A percentile compares a stretch with the other conserved stretches of the same genome.
Evolutionary conservation across 2,329 filamentous ascomycete species (phyloP).

Genomic region (Stenocarpella maydis): DNA sequence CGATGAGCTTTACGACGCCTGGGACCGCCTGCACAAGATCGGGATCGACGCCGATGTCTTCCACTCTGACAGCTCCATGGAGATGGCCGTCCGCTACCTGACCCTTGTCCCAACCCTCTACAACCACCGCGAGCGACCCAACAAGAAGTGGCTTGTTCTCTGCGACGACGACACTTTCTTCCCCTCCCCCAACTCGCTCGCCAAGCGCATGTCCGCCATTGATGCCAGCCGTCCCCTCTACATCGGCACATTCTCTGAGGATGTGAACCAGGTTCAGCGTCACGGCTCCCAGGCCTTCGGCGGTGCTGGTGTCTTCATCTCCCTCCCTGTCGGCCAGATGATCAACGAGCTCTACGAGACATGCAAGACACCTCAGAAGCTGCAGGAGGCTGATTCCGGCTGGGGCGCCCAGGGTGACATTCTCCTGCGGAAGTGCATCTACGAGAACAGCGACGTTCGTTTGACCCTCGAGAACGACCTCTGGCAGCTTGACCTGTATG

Average conservation of each 20-base stretch:
- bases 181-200: conserved; percentile 63
- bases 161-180: conserved; percentile 75
- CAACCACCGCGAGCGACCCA: conserved; percentile 56
- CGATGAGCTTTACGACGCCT: conserved; percentile 58
- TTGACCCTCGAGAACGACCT: conserved; percentile 65
- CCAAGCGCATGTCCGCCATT: conserved; percentile 59
- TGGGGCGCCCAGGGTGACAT: conserved; percentile 70
- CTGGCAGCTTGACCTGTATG: conserved; percentile 68
- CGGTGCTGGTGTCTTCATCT: conserved; percentile 70
- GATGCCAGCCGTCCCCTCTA: conserved; percentile 63
- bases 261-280: conserved; percentile 64
- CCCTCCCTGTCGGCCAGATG: conserved; percentile 51
- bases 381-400: conserved; percentile 62
- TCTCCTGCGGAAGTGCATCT: conserved; percentile 69
- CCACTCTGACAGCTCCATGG: conserved; percentile 59
- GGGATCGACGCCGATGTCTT: conserved; percentile 67
- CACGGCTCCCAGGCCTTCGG: conserved; percentile 72
- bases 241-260: conserved; percentile 69
- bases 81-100: conserved; percentile 67
- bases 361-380: conserved; percentile 56
- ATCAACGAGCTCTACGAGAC: conserved; percentile 43
- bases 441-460: conserved; percentile 67
- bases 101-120: conserved; percentile 63
- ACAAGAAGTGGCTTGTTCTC: conserved; percentile 67
- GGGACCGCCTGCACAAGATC: conserved; percentile 53